phyloP scores from a whole-genome alignment of 2,329 filamentous ascomycete genomes.

The Stachybotrys chartarum region DNA sequence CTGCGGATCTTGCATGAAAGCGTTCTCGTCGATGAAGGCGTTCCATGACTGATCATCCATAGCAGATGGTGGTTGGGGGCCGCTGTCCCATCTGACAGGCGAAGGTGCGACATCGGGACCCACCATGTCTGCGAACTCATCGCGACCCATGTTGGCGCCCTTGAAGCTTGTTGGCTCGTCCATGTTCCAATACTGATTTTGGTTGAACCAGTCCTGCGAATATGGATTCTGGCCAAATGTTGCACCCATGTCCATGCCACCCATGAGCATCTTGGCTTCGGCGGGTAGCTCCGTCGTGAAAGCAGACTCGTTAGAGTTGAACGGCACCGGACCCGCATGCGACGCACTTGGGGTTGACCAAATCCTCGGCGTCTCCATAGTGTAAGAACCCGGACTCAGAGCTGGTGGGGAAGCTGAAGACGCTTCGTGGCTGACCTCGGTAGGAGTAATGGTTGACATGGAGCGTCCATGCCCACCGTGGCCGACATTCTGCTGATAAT shows the following conservation, averaged over 20 bases:
- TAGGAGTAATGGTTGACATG: slow-evolving; percentile 9
- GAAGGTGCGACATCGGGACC: not conserved
- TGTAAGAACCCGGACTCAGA: slow-evolving; percentile 17
- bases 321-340: slow-evolving; percentile 11
- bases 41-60: slow-evolving; percentile 22
- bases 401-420: slow-evolving; percentile 14
- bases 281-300: slow-evolving; percentile 35
- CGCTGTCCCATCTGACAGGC: slow-evolving; percentile 5
- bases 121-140: not conserved
- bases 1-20: not conserved
- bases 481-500: slow-evolving; percentile 10
- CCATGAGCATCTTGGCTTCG: slow-evolving; percentile 33
- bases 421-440: slow-evolving; percentile 7
- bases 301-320: slow-evolving; percentile 18
- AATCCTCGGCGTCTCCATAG: slow-evolving; percentile 7
- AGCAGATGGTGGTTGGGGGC: slow-evolving; percentile 3
- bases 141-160: slow-evolving; percentile 1
- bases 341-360: slow-evolving; percentile 13
- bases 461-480: slow-evolving; percentile 11
- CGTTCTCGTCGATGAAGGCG: slow-evolving; percentile 20
- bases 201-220: slow-evolving; percentile 6
- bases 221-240: slow-evolving; percentile 11
- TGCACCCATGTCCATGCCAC: slow-evolving; percentile 21
- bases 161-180: slow-evolving; percentile 1
- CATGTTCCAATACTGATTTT: slow-evolving; percentile 3